Evolutionary conservation across 2,329 filamentous ascomycete genomes (phyloP).

Genomic region (Fusarium virguliforme): DNA sequence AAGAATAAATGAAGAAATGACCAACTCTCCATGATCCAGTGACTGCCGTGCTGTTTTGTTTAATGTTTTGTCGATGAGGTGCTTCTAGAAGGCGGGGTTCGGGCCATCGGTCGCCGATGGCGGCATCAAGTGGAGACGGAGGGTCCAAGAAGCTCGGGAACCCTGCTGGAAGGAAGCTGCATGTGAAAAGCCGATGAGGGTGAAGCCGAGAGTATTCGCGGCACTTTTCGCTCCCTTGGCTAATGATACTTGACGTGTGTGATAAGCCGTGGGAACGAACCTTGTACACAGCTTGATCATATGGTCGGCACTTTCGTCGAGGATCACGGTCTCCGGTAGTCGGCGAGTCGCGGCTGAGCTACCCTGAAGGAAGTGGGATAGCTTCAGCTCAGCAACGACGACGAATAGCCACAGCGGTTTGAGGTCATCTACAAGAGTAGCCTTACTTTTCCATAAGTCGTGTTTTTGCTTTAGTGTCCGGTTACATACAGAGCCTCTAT

Average conservation of each 20-base stretch:
- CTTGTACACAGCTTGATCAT: no score
- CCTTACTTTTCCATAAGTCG: no score
- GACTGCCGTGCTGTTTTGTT: not conserved
- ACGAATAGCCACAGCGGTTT: no score
- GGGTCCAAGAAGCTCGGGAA: constrained; percentile 31
- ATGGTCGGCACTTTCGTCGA: no score
- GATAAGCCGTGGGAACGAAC: no score
- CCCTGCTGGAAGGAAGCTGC: not conserved
- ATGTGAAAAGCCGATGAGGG: not conserved
- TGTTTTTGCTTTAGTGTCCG: no score
- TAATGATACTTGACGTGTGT: not conserved
- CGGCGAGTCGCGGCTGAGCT: no score
- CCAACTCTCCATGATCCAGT: constrained; percentile 6
- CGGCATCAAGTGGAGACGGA: constrained; percentile 20
- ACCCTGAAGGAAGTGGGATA: no score
- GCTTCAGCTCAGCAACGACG: no score
- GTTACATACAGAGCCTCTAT: no score
- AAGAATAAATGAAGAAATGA: constrained; percentile 50
- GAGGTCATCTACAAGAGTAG: no score
- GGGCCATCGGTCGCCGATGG: constrained; percentile 41
- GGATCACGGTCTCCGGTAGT: no score
- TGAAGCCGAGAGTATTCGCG: not conserved
- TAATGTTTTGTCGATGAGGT: constrained; percentile 6
- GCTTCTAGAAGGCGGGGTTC: constrained; percentile 30
- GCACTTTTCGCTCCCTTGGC: not conserved